phyloP scores from a whole-genome alignment of 2,329 filamentous ascomycete genomes.

The Diaporthe aspalathi region DNA sequence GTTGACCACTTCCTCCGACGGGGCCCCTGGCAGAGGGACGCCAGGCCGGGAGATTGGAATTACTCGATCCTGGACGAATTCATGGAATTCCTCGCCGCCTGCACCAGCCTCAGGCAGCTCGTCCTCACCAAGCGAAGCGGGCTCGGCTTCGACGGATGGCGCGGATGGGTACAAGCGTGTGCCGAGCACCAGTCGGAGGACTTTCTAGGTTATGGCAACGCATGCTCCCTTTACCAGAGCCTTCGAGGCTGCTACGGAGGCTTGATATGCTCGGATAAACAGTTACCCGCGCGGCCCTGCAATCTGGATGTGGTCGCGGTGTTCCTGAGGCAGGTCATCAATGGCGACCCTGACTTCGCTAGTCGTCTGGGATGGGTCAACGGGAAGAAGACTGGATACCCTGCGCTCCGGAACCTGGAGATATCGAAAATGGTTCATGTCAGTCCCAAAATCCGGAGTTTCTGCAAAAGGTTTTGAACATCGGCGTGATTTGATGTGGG shows the following conservation, averaged over 20 bases:
- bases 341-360: background rate
- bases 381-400: background rate
- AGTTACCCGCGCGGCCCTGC: no score
- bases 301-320: no score
- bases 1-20: no score
- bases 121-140: background rate
- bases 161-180: no score
- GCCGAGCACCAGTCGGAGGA: no score
- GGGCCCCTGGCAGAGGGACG: no score
- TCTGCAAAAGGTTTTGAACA: background rate
- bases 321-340: background rate
- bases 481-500: background rate
- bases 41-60: no score
- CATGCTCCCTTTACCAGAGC: background rate
- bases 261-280: background rate
- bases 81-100: background rate
- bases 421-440: background rate
- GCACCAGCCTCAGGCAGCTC: background rate
- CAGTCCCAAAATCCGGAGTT: background rate
- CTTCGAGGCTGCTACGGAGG: background rate
- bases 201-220: no score
- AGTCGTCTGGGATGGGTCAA: background rate
- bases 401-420: background rate
- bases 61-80: background rate
- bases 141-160: background rate